Evolutionary conservation across 352 stramenopile genomes (phyloP).

Genomic region (Thraustochytrium striatum): DNA sequence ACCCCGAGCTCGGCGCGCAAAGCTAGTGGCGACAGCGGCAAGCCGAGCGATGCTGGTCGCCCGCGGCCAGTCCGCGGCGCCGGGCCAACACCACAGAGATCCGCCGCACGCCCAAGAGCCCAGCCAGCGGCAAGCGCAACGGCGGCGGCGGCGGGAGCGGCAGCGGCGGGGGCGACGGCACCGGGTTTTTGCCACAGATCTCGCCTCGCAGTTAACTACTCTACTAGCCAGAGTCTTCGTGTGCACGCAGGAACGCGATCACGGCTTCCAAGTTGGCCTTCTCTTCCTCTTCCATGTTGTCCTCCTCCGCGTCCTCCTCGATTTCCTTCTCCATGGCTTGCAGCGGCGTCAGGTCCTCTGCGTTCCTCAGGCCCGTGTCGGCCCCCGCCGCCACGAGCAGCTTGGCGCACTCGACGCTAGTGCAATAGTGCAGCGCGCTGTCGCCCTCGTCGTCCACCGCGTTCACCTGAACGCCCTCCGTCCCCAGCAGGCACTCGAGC

Average conservation of each 20-base stretch:
- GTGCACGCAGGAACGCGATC: neutral
- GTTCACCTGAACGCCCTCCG: conserved; percentile 4
- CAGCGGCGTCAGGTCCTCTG: conserved; percentile 12
- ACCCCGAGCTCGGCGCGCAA: too few species aligned
- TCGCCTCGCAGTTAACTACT: neutral
- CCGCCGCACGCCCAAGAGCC: too few species aligned
- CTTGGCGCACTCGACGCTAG: conserved; percentile 19
- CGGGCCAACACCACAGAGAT: too few species aligned
- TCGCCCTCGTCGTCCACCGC: neutral
- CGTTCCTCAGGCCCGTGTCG: neutral
- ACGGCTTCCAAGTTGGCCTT: too few species aligned
- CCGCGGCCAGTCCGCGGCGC: too few species aligned
- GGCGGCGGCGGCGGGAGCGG: too few species aligned
- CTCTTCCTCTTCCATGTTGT: conserved; percentile 10
- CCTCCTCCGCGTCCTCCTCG: conserved; percentile 10
- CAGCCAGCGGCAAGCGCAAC: too few species aligned
- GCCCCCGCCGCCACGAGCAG: neutral
- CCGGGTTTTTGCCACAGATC: too few species aligned
- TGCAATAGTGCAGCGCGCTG: conserved; percentile 39
- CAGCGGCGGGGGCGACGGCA: too few species aligned
- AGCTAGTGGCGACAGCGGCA: too few species aligned
- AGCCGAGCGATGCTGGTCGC: too few species aligned
- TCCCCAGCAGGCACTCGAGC: neutral
- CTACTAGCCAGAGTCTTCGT: neutral
- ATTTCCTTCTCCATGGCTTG: neutral